phyloP scores from a whole-genome alignment of 2,329 filamentous ascomycete species.

The Raffaelea albimanens region DNA sequence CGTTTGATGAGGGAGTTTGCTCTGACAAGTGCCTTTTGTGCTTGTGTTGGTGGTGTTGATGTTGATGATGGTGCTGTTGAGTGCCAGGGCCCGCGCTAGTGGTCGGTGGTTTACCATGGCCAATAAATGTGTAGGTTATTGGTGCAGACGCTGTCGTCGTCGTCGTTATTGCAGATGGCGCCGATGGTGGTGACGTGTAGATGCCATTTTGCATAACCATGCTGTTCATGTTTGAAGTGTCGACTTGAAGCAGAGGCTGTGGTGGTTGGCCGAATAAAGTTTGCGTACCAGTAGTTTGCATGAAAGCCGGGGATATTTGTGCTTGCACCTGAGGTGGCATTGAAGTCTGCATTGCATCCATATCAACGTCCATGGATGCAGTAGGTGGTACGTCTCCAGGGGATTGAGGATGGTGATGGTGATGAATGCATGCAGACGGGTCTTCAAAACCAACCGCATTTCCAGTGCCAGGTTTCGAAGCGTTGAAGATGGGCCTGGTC shows the following conservation, averaged over 20 bases:
- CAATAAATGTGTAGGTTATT: neutral
- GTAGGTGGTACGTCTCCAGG: neutral
- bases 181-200: neutral
- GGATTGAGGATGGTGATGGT: neutral
- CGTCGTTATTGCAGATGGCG: neutral
- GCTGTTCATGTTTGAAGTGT: neutral
- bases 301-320: neutral
- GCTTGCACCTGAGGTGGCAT: neutral
- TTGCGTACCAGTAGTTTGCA: neutral
- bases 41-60: slow-evolving; percentile 5
- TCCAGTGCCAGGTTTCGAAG: neutral
- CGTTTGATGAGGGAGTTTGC: slow-evolving; percentile 2
- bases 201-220: neutral
- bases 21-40: neutral
- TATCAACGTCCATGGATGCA: slow-evolving; percentile 5
- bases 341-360: neutral
- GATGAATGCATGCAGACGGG: neutral
- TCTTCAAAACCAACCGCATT: neutral
- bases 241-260: neutral
- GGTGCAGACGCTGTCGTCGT: neutral
- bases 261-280: neutral
- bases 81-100: neutral
- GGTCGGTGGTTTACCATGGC: neutral
- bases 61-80: slow-evolving; percentile 1
- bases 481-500: neutral